Conservation (phyloP, 305 asterid genomes). For the Rubia peregrina region DNA sequence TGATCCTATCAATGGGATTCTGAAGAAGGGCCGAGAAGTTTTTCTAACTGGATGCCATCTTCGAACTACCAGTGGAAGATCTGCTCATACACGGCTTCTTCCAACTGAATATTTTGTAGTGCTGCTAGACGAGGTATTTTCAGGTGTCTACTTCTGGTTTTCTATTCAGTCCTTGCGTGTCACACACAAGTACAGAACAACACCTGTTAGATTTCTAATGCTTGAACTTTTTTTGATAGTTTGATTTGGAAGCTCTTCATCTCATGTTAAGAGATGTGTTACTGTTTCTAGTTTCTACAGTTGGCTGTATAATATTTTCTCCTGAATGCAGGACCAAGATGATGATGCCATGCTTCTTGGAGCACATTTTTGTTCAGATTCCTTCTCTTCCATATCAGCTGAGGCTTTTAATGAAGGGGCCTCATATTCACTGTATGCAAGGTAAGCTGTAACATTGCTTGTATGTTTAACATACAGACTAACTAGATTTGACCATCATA, state of each 20-base stretch:
- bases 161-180: background rate
- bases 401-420: conserved; percentile 43
- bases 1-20: conserved; percentile 62
- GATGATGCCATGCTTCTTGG: conserved; percentile 86
- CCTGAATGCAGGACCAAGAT: conserved; percentile 63
- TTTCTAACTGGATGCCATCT: conserved; percentile 90
- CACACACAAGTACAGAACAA: background rate
- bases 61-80: conserved; percentile 50
- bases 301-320: background rate
- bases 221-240: background rate
- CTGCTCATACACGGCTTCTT: conserved; percentile 55
- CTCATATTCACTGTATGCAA: conserved; percentile 64
- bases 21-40: conserved; percentile 85
- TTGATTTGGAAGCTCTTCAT: background rate
- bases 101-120: conserved; percentile 86
- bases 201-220: background rate
- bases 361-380: conserved; percentile 91
- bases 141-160: conserved; percentile 4
- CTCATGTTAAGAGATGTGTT: background rate
- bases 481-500: background rate
- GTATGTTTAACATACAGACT: background rate
- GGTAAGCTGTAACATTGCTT: conserved; percentile 31
- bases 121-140: conserved; percentile 74
- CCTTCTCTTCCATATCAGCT: conserved; percentile 65
- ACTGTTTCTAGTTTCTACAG: background rate